Evolutionary conservation across 345 rosid species (phyloP).

Genomic region (Brassica juncea): DNA sequence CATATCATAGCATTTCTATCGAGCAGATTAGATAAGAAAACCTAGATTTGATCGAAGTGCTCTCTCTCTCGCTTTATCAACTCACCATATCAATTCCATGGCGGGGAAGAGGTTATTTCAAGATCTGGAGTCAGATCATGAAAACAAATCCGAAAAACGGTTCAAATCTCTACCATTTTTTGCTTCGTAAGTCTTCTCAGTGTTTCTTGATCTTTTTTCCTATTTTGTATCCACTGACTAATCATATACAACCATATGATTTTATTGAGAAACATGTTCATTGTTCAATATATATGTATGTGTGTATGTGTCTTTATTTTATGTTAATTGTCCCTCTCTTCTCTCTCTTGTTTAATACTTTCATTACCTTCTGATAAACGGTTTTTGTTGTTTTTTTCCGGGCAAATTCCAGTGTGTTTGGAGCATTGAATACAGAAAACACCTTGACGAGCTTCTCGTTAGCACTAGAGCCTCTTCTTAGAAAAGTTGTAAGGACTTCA

Average conservation of each 20-base stretch:
- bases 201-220: not conserved
- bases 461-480: slow-evolving; percentile 77
- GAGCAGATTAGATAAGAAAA: slow-evolving; percentile 4
- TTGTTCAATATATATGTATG: not conserved
- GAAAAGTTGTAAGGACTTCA: slow-evolving; percentile 68
- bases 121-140: slow-evolving; percentile 43
- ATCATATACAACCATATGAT: not conserved
- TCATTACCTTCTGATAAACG: not conserved
- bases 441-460: slow-evolving; percentile 45
- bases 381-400: not conserved
- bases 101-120: slow-evolving; percentile 57
- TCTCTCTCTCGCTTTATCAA: slow-evolving; percentile 3
- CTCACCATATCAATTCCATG: slow-evolving; percentile 42
- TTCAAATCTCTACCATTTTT: slow-evolving; percentile 55
- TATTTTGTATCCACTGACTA: not conserved
- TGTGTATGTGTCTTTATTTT: slow-evolving; percentile 14
- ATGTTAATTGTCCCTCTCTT: slow-evolving; percentile 2
- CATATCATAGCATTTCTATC: slow-evolving; percentile 13
- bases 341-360: not conserved
- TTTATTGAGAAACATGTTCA: not conserved
- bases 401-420: slow-evolving; percentile 52
- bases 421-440: slow-evolving; percentile 55
- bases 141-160: slow-evolving; percentile 58
- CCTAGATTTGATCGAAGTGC: slow-evolving; percentile 19
- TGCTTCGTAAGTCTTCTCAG: slow-evolving; percentile 54